Evolutionary conservation across 2,329 filamentous ascomycete genomes (phyloP).

Genomic region (Capronia epimyces): DNA sequence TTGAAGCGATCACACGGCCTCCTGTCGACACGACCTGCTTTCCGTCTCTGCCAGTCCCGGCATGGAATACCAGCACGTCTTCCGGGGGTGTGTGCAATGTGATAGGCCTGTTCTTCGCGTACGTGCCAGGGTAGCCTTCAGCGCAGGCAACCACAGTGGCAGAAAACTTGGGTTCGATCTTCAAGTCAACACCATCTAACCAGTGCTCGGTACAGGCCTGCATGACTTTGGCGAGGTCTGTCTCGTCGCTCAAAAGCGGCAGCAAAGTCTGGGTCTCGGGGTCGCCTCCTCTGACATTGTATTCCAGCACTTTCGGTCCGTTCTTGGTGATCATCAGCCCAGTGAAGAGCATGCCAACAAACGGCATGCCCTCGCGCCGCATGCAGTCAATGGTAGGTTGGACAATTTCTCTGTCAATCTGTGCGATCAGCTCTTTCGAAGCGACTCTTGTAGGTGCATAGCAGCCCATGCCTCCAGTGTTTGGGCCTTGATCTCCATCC

Average conservation of each 20-base stretch:
- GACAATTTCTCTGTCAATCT: conserved; percentile 76
- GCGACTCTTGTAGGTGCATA: conserved; percentile 86
- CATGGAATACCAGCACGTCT: conserved; percentile 79
- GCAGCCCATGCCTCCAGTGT: conserved; percentile 96
- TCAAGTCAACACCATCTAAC: conserved; percentile 64
- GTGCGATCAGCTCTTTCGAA: conserved; percentile 66
- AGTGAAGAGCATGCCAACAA: conserved; percentile 73
- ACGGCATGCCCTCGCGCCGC: conserved; percentile 66
- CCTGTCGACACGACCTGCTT: conserved; percentile 70
- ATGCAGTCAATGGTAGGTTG: conserved; percentile 86
- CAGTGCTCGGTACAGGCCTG: conserved; percentile 72
- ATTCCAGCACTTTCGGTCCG: conserved; percentile 80
- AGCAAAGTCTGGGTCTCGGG: conserved; percentile 86
- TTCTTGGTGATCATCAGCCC: conserved; percentile 86
- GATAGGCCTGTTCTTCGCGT: conserved; percentile 70
- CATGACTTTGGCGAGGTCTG: conserved; percentile 84
- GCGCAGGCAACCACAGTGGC: conserved; percentile 92
- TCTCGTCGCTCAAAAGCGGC: conserved; percentile 63
- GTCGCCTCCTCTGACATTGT: conserved; percentile 89
- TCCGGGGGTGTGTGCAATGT: conserved; percentile 50
- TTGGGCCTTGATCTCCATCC: conserved; percentile 83
- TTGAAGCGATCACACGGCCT: conserved; percentile 90
- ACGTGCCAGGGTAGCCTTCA: conserved; percentile 81
- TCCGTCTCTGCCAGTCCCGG: conserved; percentile 60
- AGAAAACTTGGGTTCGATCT: conserved; percentile 65